phyloP scores from a whole-genome alignment of 805 yeast genomes.

The Zygoascus tannicola region DNA sequence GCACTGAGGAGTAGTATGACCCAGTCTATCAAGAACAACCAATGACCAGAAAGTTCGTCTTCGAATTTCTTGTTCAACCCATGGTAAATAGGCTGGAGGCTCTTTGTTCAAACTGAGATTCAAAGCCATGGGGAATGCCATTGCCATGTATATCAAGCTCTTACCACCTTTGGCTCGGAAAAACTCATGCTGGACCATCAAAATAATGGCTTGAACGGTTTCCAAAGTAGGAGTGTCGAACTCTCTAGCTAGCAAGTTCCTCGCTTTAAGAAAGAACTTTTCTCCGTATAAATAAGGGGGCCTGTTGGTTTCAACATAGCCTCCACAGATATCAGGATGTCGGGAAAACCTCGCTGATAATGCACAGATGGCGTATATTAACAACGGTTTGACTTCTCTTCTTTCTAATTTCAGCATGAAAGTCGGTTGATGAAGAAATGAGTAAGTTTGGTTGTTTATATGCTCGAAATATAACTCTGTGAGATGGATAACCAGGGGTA shows the following conservation, averaged over 20 bases:
- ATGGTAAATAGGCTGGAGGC: slow-evolving; percentile 13
- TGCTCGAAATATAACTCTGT: slow-evolving; percentile 28
- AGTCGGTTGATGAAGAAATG: slow-evolving; percentile 27
- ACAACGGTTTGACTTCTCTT: slow-evolving; percentile 23
- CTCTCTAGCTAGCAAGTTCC: slow-evolving; percentile 13
- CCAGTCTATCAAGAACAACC: slow-evolving; percentile 27
- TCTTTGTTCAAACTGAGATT: slow-evolving; percentile 25
- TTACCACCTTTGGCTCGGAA: slow-evolving; percentile 27
- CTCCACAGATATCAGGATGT: slow-evolving; percentile 22
- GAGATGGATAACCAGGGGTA: slow-evolving; percentile 23
- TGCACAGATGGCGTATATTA: slow-evolving; percentile 28
- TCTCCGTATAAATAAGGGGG: slow-evolving; percentile 15
- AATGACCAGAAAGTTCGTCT: slow-evolving; percentile 31
- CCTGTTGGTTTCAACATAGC: not conserved
- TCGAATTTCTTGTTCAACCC: slow-evolving; percentile 28
- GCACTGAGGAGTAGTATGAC: slow-evolving; percentile 27
- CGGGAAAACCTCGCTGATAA: slow-evolving; percentile 29
- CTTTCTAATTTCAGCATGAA: slow-evolving; percentile 23
- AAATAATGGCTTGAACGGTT: slow-evolving; percentile 27
- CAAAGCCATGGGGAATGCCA: slow-evolving; percentile 29
- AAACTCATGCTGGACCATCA: slow-evolving; percentile 29
- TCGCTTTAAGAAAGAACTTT: slow-evolving; percentile 12
- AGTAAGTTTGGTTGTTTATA: slow-evolving; percentile 28
- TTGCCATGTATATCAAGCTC: slow-evolving; percentile 29
- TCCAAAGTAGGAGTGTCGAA: slow-evolving; percentile 25